phyloP scores from a whole-genome alignment of 805 yeast genomes.

The Peterozyma toletana region DNA sequence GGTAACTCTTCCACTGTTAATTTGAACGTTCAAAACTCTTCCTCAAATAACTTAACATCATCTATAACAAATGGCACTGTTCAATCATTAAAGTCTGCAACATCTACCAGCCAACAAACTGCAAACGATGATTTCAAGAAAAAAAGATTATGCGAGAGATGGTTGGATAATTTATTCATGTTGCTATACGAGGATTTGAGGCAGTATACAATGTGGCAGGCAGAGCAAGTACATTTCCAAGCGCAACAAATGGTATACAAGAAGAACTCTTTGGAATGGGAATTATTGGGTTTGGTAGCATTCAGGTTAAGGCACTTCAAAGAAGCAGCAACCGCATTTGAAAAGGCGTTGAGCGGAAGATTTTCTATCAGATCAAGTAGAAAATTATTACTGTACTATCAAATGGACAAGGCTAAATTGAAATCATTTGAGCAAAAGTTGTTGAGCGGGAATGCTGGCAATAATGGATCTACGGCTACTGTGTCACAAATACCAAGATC shows the following conservation, averaged over 20 bases:
- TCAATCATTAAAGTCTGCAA: conserved; percentile 7
- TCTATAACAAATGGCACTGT: conserved; percentile 8
- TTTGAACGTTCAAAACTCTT: background rate
- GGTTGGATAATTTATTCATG: conserved; percentile 70
- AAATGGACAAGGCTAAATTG: conserved; percentile 33
- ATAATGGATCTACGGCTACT: background rate
- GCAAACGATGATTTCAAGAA: conserved; percentile 41
- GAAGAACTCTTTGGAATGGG: conserved; percentile 86
- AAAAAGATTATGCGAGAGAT: conserved; percentile 64
- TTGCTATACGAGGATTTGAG: conserved; percentile 64
- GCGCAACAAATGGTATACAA: conserved; percentile 77
- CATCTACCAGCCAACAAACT: conserved; percentile 9
- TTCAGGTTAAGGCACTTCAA: conserved; percentile 76
- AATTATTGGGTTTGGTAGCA: conserved; percentile 80
- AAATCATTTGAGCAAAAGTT: conserved; percentile 22
- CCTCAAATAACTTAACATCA: conserved; percentile 1
- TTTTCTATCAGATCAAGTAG: conserved; percentile 78
- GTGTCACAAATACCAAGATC: background rate
- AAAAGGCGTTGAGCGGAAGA: conserved; percentile 60
- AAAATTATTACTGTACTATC: conserved; percentile 62
- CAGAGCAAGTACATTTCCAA: conserved; percentile 82
- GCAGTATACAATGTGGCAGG: conserved; percentile 88
- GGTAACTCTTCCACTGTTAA: background rate
- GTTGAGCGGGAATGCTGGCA: conserved; percentile 2
- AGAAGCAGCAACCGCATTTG: conserved; percentile 84